Evolutionary conservation across 305 asterid genomes (phyloP), one percentile per base, ranked within the genome.

Genomic region (Fraxinus platypoda): DNA sequence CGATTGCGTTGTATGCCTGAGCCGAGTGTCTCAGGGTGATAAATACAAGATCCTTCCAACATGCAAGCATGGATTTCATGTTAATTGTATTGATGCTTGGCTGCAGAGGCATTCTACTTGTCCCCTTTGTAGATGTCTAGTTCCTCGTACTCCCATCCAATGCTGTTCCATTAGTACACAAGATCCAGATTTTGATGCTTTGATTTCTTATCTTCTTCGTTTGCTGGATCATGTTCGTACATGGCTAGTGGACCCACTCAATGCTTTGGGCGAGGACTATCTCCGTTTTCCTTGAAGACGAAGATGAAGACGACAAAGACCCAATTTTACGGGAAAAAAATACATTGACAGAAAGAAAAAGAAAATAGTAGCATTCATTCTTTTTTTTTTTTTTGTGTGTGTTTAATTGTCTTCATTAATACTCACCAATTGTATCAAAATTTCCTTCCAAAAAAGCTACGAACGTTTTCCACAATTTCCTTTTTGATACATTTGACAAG

Each of bases 51-150:
- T 74, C 26, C 81, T 83, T 15, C 11, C 33, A 4, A 66, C 26
- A 33, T 83, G 86, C 78, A 66, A 30, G 6, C 86, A 80, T 52
- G 83, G 66, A 9, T 83, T 80, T 59, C 86, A 83, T 78, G 75
- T 33, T 1, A 23, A 80, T 1, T 80, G 86, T 43, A 83, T 83
- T 31, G 81, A 80, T 33, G 46, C 83, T 80, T 83, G 86, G 86
- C 59, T 83, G 75, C 9, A 46, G 52, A 49, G 34, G 52, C 71
- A 80, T 37, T 75, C 75, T 19, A 75, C 34, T 7, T 83, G 86
- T 34, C 86, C 86, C 6, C 7, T 83, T 0, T 80, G 86, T 33
- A 81, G 86, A 8, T 6, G 68, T 49, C 43, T 79, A 2, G 66
- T 83, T 3, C 71, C 79, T 59, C 62, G 30, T 5, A 13, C 68